Evolutionary conservation across 2,329 filamentous ascomycete genomes (phyloP).

Genomic region (Beauveria scarabaeidicola): DNA sequence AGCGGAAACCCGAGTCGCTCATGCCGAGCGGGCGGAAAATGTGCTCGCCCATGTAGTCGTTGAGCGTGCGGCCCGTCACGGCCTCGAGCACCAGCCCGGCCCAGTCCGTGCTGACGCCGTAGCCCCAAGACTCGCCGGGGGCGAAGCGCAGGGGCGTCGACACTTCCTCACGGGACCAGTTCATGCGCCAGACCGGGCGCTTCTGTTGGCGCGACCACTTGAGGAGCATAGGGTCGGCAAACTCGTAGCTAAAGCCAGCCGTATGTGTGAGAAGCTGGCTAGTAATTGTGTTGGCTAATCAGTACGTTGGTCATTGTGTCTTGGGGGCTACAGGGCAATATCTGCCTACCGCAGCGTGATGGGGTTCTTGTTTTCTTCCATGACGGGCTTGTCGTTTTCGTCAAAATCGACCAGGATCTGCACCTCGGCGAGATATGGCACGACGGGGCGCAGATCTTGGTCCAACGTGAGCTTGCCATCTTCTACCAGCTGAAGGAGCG

Average conservation of each 20-base stretch:
- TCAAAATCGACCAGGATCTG: constrained; percentile 21
- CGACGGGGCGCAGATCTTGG: constrained; percentile 20
- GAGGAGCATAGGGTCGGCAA: constrained; percentile 22
- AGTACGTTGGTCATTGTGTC: too few species aligned
- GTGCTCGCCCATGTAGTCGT: constrained; percentile 17
- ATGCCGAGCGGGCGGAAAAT: constrained; percentile 21
- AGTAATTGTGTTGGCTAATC: neutral
- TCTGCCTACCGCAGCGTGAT: constrained; percentile 22
- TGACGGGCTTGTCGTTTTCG: constrained; percentile 18
- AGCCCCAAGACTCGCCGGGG: constrained; percentile 34
- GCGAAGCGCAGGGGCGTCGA: constrained; percentile 27
- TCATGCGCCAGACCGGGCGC: constrained; percentile 17
- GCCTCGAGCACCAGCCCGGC: constrained; percentile 30
- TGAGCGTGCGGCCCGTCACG: constrained; percentile 22
- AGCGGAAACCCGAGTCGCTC: constrained; percentile 19
- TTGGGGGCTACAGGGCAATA: neutral
- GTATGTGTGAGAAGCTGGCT: constrained; percentile 34
- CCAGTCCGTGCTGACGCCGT: constrained; percentile 32
- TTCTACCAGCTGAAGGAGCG: constrained; percentile 25
- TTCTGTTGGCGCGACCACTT: constrained; percentile 25
- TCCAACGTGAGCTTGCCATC: constrained; percentile 20
- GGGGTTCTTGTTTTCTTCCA: constrained; percentile 19
- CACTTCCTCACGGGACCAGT: constrained; percentile 23
- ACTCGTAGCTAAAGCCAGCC: constrained; percentile 30
- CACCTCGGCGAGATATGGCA: constrained; percentile 21